These are phyloP conservation scores for Aspergillus pseudotamarii DNA, from an alignment of 2,329 filamentous ascomycete species.

Conservation along the genomic window DNA sequence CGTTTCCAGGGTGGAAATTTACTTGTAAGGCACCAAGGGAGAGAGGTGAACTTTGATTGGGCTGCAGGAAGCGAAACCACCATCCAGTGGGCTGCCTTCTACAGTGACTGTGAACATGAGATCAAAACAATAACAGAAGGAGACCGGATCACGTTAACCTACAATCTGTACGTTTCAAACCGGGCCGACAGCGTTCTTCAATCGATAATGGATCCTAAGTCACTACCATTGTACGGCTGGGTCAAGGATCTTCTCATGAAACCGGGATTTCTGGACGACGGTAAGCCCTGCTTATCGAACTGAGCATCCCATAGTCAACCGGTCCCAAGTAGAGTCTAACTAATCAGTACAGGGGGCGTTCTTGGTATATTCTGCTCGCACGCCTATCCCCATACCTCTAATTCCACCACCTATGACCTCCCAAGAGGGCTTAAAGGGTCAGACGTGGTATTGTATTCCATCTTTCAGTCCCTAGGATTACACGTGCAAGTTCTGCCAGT, in stretches of 20 bases:
- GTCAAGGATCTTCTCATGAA: slow-evolving; percentile 34
- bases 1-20: slow-evolving; percentile 37
- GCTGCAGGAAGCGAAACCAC: slow-evolving; percentile 18
- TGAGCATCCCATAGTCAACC: too few relatives aligned
- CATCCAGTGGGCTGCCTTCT: slow-evolving; percentile 44
- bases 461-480: slow-evolving; percentile 38
- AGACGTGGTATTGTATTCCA: slow-evolving; percentile 48
- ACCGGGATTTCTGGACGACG: slow-evolving; percentile 41
- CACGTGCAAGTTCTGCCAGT: slow-evolving; percentile 35
- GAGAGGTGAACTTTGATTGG: slow-evolving; percentile 33
- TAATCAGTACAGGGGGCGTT: slow-evolving; percentile 40
- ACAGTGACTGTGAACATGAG: slow-evolving; percentile 43
- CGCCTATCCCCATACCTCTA: slow-evolving; percentile 49
- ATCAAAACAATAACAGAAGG: slow-evolving; percentile 52
- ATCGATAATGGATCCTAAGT: slow-evolving; percentile 33
- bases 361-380: slow-evolving; percentile 53
- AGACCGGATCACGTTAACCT: slow-evolving; percentile 62
- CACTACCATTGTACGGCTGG: slow-evolving; percentile 40
- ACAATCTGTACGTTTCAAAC: slow-evolving; percentile 56
- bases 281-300: slow-evolving; percentile 19
- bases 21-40: slow-evolving; percentile 35
- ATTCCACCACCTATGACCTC: slow-evolving; percentile 23
- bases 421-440: slow-evolving; percentile 50
- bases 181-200: slow-evolving; percentile 22
- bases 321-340: not conserved